Base-by-base conservation (phyloP, 768 basidiomycete genomes). In the Phanerodontia chrysosporium region DNA sequence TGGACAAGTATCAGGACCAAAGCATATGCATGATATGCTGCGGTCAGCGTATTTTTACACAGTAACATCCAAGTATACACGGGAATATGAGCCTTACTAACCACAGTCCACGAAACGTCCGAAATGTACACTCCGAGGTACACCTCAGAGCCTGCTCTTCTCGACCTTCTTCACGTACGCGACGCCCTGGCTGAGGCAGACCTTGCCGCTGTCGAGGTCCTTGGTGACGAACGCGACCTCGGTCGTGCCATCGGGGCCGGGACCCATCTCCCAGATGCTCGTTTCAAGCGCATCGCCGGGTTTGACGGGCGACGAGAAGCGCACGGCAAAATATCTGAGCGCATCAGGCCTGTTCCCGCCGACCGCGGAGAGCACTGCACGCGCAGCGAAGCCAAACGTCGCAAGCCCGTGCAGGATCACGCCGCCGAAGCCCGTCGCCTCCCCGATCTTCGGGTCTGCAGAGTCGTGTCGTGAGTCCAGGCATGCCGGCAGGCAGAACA, bases 401-500 rank as follows among this genome's bases (percentile, higher is more conserved):
- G 88, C 86, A 25, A 95, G 78, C 28, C 92, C 92, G 67, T 95
- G 92, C 2, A 95, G 80, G 65, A 95, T 93, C 36, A 87, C 84
- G 49, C 87, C 92, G 2, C 90, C 90, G 66, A 95, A 94, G 12
- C 91, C 90, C 18, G 85, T 78, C 8, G 76, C 78, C 62, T 83
- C 70, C n/a, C 91, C 92, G 39, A 90, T 83, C 14, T 66, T 70
- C 1, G 92, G 90, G 74, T 94, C 92, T 89, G 67, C 24, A 84
- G 70, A 86, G 3, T 75, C 73, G 0, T n/a, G 36, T 48, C 12
- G 9, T 18, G 48, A 7, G 29, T 36, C 54, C 32, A 12, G n/a
- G 46, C 44, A n/a, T n/a, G n/a, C n/a, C n/a, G n/a, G n/a, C n/a
- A n/a, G n/a, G 36, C 21, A 39, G 36, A 51, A 13, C 53, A 58